phyloP scores from a whole-genome alignment of 1,139 yeast genomes.

The Meyerozyma carpophila region DNA sequence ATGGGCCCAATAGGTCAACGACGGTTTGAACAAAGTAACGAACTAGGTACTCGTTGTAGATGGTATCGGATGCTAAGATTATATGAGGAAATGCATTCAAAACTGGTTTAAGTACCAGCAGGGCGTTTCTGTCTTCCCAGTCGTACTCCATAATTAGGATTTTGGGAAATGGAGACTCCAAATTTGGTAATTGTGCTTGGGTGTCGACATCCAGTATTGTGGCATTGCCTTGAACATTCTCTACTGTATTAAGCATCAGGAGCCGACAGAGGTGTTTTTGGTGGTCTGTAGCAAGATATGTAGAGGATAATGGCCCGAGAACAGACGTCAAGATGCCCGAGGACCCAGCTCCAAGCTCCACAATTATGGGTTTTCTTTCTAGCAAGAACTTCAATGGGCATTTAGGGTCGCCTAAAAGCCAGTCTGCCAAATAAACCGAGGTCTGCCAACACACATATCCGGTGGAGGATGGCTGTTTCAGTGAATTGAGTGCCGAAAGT shows the following conservation, averaged over 20 bases:
- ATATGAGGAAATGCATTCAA: constrained; percentile 28
- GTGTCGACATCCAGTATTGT: neutral
- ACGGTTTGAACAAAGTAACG: constrained; percentile 46
- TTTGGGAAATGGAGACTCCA: constrained; percentile 1
- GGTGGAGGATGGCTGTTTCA: constrained; percentile 45
- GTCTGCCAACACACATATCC: constrained; percentile 67
- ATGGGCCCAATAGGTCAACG: constrained; percentile 21
- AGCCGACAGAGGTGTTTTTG: constrained; percentile 54
- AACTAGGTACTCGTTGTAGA: constrained; percentile 61
- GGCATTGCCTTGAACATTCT: constrained; percentile 20
- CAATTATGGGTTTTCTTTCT: constrained; percentile 19
- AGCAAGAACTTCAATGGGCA: constrained; percentile 19
- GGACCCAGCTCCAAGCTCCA: constrained; percentile 68
- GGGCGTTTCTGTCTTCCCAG: constrained; percentile 46
- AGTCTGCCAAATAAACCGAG: constrained; percentile 46
- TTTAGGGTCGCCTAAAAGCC: constrained; percentile 32
- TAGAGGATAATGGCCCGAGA: constrained; percentile 30
- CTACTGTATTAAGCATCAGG: constrained; percentile 37
- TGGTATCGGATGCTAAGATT: constrained; percentile 63
- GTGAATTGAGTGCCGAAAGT: constrained; percentile 34
- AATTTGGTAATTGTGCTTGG: no score
- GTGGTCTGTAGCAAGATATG: constrained; percentile 53
- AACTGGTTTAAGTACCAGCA: neutral
- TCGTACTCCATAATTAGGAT: constrained; percentile 52
- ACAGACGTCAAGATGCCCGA: constrained; percentile 51